Evolutionary conservation across 2,329 filamentous ascomycete species (phyloP).

Genomic region (Raffaelea arxii): DNA sequence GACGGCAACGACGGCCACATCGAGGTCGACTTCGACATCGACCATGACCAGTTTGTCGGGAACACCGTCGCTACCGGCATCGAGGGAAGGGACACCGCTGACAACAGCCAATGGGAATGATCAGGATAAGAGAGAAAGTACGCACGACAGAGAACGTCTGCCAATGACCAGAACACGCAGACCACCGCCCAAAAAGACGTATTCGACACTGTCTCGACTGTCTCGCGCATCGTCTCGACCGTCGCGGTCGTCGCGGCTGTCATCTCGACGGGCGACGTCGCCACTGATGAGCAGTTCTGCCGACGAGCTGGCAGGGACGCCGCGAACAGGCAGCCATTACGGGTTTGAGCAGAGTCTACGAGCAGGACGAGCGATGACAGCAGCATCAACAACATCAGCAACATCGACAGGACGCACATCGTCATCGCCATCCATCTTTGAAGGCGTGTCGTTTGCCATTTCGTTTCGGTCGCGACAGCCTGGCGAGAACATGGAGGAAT

Average conservation of each 20-base stretch:
- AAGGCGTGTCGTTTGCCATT: conserved; percentile 79
- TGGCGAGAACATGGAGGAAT: conserved; percentile 44
- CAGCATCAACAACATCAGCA: no score
- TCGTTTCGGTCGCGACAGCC: conserved; percentile 51
- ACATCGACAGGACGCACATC: no score
- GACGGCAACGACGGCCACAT: conserved; percentile 3
- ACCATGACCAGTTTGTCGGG: conserved; percentile 29
- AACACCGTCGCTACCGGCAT: conserved; percentile 23
- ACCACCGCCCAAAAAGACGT: not conserved
- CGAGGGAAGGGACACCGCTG: conserved; percentile 8
- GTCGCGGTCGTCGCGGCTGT: not conserved
- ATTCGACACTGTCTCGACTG: no score
- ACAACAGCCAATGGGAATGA: conserved; percentile 10
- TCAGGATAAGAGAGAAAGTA: no score
- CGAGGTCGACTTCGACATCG: conserved; percentile 19
- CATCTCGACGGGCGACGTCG: conserved; percentile 15
- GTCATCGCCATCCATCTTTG: conserved; percentile 46
- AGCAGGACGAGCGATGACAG: conserved; percentile 12
- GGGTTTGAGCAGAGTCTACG: conserved; percentile 28
- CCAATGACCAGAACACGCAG: no score
- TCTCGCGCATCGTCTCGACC: no score
- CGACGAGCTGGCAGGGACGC: conserved; percentile 36
- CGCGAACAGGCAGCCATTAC: conserved; percentile 11
- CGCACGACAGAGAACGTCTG: no score
- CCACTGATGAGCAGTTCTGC: conserved; percentile 25